These are phyloP conservation scores for Metschnikowia chrysomelidarum DNA, from an alignment of 805 yeast genomes.

Conservation along the genomic window DNA sequence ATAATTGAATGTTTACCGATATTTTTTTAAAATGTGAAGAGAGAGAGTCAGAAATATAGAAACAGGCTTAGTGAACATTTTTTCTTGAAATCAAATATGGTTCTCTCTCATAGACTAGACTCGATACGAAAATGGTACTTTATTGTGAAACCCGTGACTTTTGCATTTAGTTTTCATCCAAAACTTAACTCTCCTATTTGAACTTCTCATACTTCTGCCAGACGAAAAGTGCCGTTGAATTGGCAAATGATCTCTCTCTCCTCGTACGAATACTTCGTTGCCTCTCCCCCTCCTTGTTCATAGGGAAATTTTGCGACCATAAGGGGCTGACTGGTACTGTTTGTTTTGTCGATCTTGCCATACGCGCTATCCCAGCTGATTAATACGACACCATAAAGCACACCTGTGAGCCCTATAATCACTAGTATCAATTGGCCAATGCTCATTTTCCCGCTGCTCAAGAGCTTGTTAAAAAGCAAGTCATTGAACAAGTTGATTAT, in stretches of 20 bases:
- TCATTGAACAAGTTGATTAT: slow-evolving; percentile 52
- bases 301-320: slow-evolving; percentile 19
- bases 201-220: background rate
- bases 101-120: no score
- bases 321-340: slow-evolving; percentile 10
- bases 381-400: slow-evolving; percentile 65
- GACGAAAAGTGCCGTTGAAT: slow-evolving; percentile 5
- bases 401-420: slow-evolving; percentile 46
- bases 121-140: no score
- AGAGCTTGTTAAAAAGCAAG: slow-evolving; percentile 58
- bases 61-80: no score
- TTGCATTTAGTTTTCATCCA: background rate
- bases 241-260: slow-evolving; percentile 16
- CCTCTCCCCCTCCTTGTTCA: slow-evolving; percentile 13
- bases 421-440: slow-evolving; percentile 51
- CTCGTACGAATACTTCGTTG: slow-evolving; percentile 16
- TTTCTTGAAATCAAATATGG: no score
- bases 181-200: no score
- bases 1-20: no score
- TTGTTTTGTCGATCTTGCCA: slow-evolving; percentile 2
- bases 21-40: no score
- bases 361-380: slow-evolving; percentile 54
- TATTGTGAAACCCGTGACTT: no score
- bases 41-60: no score
- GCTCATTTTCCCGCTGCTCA: slow-evolving; percentile 40